Evolutionary conservation across 352 stramenopile species (phyloP), one percentile per base, ranked within the genome.

Genomic region (Globisporangium okanoganense): DNA sequence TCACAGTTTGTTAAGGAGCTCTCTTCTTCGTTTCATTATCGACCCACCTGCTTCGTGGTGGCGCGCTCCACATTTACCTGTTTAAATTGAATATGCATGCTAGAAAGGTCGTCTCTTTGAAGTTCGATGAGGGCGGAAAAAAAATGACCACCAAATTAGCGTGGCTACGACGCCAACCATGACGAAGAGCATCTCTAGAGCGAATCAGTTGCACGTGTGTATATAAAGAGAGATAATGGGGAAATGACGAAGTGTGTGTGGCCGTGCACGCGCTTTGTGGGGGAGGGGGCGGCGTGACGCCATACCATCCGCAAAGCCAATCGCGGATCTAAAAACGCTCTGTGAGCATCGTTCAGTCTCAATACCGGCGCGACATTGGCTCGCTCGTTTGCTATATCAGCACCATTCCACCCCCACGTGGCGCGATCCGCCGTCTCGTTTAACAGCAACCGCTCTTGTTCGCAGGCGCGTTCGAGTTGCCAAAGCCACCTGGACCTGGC

Each of bases 391-490:
- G 13, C 36, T 43, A 14, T 14, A 43, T 43, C 13, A 18, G n/a
- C 52, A 16, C 18, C 27, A 8, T 12, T 10, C 40, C 18, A n/a
- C 40, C 3, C 35, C 12, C 3, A 16, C 35, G 36, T 18, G 22
- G 24, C 36, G 38, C 25, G 24, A 40, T 27, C 40, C 18, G 8
- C 40, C 16, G 8, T n/a, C 16, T 22, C 31, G 20, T 38, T 88
- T 91, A 94, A 72, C 85, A 94, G 71, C 85, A 94, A 58, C 85
- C 85, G 44, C 70, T 72, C 61, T 87, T 76, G 58, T 74, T 90
- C 35, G 76, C 74, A 3, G 82, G 73, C 62, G 81, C 81, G 56
- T 78, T 90, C 62, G 80, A 70, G 74, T 88, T 90, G 55, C 85
- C 85, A 65, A 92, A 94, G 40, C 85, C 85, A 7, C 81, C 82